Evolutionary conservation across 2,329 filamentous ascomycete genomes (phyloP).

Genomic region (Rosellinia necatrix): DNA sequence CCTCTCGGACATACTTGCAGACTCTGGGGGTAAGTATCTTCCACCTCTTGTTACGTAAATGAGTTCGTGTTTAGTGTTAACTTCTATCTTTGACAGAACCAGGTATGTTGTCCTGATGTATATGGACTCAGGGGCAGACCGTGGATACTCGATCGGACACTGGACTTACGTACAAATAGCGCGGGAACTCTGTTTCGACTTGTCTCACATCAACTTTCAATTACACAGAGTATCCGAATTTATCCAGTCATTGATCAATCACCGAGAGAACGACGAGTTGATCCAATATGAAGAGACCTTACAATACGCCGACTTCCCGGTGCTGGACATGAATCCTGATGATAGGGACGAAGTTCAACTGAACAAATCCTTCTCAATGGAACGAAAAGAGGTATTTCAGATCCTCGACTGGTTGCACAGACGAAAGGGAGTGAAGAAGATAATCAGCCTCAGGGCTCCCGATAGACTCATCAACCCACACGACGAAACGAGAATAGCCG

Average conservation of each 20-base stretch:
- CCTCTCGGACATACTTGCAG: background rate
- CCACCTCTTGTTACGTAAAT: background rate
- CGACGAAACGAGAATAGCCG: background rate
- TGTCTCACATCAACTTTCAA: background rate
- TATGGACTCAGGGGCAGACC: no score
- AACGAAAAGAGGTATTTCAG: background rate
- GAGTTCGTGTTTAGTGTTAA: background rate
- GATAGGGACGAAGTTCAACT: background rate
- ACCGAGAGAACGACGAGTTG: background rate
- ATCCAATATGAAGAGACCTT: background rate
- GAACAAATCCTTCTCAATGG: background rate
- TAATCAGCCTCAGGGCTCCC: background rate
- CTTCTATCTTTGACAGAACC: background rate
- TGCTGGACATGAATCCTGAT: background rate
- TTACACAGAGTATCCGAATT: background rate
- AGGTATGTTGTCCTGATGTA: background rate
- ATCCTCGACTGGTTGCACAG: background rate
- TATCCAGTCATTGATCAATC: background rate
- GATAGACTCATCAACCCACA: background rate
- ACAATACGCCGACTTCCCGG: background rate
- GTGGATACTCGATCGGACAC: no score
- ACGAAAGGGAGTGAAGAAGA: background rate
- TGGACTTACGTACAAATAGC: no score
- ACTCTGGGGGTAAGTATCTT: background rate
- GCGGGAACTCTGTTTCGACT: background rate